Base-by-base conservation (phyloP, 805 yeast species). In the Cyberlindnera mycetangii region DNA sequence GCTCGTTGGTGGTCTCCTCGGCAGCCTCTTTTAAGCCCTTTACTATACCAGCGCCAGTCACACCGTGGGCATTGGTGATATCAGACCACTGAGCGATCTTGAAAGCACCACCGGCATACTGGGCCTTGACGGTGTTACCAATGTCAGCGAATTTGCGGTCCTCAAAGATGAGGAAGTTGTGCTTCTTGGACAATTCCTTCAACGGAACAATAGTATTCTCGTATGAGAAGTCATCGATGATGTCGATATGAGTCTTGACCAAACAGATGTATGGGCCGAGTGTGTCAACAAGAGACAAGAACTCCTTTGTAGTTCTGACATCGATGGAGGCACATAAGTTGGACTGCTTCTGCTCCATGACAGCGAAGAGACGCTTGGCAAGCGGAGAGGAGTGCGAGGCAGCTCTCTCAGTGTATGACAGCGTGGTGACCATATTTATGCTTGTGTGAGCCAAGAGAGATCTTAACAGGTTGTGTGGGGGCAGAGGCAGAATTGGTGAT, bases 91-190 rank as follows among this genome's bases (percentile, higher is more conserved):
- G 70, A 12, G 96, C 93, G 49, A 92, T 92, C 60, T 79, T 81
- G 70, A 80, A 89, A 10, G 88, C 83, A 36, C 99, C 99, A 31
- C 95, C 88, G 25, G 85, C 71, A 66, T 92, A 93, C 67, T 93
- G 99, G 36, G 88, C 78, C 68, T 92, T 90, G 43, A 93, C 99
- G 1, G 99, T 93, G 61, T 90, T 89, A 15, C 99, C 99, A 56
- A 93, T 93, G 66, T 93, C 99, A 19, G 99, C 99, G 67, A 93
- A 93, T 69, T 93, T 93, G 52, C 99, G 78, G 68, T 93, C 99
- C 69, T 93, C 99, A 62, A 93, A 93, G 53, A 93, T 84, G 74
- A 93, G 69, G 60, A 93, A 93, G 52, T 85, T 79, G 70, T 90
- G 92, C 60, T 89, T 89, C 55, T 78, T 69, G 17, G 97, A 79